A percentile compares a stretch with the other conserved stretches of the same genome.
phyloP scores from a whole-genome alignment of 257 asterid genomes.

The Solanum paucissectum region DNA sequence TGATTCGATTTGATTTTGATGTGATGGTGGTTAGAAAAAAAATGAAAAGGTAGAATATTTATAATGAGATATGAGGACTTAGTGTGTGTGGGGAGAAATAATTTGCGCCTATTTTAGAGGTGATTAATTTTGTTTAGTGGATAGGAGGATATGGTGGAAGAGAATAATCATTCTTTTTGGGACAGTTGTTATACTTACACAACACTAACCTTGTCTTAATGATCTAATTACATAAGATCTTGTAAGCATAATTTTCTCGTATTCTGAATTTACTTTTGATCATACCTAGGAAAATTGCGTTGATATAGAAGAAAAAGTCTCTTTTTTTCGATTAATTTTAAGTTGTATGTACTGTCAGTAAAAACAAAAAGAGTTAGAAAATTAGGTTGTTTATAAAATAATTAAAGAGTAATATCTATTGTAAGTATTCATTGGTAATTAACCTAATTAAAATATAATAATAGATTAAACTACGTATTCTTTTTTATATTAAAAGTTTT shows the following conservation, averaged over 20 bases:
- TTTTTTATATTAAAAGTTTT: not conserved
- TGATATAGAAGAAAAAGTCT: not conserved
- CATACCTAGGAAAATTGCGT: not conserved
- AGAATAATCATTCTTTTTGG: not conserved
- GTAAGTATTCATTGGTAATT: not conserved
- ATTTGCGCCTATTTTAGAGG: not conserved
- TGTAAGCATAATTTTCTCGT: not conserved
- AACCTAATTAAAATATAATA: not conserved
- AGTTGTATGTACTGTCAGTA: not conserved
- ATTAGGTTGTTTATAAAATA: not conserved
- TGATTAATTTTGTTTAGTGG: not conserved
- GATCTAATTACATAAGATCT: not conserved
- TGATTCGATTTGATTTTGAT: not conserved
- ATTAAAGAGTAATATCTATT: not conserved
- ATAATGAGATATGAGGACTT: not conserved
- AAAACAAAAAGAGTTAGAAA: not conserved
- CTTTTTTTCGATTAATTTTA: no score
- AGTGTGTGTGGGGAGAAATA: not conserved
- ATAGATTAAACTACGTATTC: not conserved
- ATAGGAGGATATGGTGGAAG: slow-evolving; percentile 4
- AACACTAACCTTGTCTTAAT: not conserved
- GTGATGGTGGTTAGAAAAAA: not conserved
- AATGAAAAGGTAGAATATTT: not conserved
- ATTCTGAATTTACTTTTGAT: not conserved
- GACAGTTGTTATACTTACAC: slow-evolving; percentile 1